Percentiles rank a stretch among this genome's conserved stretches.
Evolutionary conservation across 2,329 filamentous ascomycete species (phyloP).

Genomic region (Colletotrichum lentis): DNA sequence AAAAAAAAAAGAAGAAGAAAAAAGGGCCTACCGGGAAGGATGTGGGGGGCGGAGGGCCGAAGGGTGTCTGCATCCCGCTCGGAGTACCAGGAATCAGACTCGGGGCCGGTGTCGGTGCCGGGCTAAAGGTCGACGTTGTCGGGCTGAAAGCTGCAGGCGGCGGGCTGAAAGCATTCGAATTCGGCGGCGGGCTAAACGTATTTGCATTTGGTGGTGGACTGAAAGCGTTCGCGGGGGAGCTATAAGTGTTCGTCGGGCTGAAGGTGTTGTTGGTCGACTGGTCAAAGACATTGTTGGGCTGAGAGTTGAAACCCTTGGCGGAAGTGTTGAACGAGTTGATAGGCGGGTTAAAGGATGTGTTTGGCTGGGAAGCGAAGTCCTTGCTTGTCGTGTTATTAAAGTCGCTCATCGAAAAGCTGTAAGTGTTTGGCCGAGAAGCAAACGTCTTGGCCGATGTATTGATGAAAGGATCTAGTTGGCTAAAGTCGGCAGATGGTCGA

Average conservation of each 20-base stretch:
- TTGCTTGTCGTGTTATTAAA: constrained; percentile 23
- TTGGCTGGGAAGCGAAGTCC: constrained; percentile 13
- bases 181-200: constrained; percentile 9
- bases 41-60: constrained; percentile 34
- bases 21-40: constrained; percentile 32
- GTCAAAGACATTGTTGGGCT: constrained; percentile 1
- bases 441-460: constrained; percentile 7
- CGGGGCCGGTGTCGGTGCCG: constrained; percentile 33
- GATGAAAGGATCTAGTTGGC: constrained; percentile 12
- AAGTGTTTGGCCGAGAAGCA: constrained; percentile 2
- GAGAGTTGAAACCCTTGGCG: constrained; percentile 8
- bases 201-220: constrained; percentile 17
- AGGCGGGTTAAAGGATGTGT: not conserved
- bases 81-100: constrained; percentile 27
- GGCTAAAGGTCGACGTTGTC: constrained; percentile 29
- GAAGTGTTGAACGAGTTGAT: constrained; percentile 10
- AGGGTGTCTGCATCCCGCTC: constrained; percentile 28
- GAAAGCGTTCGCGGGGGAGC: constrained; percentile 20
- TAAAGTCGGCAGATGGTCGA: constrained; percentile 17
- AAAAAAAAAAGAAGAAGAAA: too few species aligned
- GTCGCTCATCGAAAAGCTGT: constrained; percentile 3
- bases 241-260: constrained; percentile 9
- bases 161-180: constrained; percentile 28
- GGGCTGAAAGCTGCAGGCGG: constrained; percentile 31
- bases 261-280: constrained; percentile 17